Evolutionary conservation across 2,329 filamentous ascomycete species (phyloP), one percentile per base, ranked within the genome.

Genomic region (Lachnellula occidentalis): DNA sequence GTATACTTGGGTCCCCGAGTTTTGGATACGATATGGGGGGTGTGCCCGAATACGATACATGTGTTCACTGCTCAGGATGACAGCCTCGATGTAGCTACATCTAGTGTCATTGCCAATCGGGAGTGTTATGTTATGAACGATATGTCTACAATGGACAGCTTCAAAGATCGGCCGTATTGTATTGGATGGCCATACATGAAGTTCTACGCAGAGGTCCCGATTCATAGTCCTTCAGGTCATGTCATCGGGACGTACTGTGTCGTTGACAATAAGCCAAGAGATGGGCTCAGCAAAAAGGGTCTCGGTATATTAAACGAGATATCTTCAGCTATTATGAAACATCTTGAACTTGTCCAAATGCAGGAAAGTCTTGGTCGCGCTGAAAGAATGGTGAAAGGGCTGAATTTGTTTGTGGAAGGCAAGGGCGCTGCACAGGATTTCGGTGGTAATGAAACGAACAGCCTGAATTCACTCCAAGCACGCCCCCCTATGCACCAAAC

Each of bases 211-310:
- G 63, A 62, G 19, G 58, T 63, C 14, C 65, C 65, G 9, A 62
- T 67, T 8, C 54, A 49, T 1, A 64, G 58, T 31, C 47, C 51
- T 8, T 50, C 54, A 5, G 62, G 64, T 5, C 48, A 58, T 45
- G 77, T 76, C 42, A 81, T 88, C 50, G 85, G 85, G 14, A 77
- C 77, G 12, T 80, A 81, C 53, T 80, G 79, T 53, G 76, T 86
- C 2, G 71, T 83, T 2, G 82, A 86, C 58, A 75, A 78, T 34
- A 72, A 72, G 15, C 76, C 80, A 0, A 77, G 81, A 17, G 61
- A 76, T 46, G 79, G 77, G 0, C 62, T 87, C 7, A 70, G 72
- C 9, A 57, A 68, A 0, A 72, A 74, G 12, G 76, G 80, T 31
- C 57, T 78, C 1, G 71, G 73, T 12, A 81, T 80, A 48, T 71